phyloP scores from a whole-genome alignment of 805 yeast species.

The Metschnikowia continentalis region DNA sequence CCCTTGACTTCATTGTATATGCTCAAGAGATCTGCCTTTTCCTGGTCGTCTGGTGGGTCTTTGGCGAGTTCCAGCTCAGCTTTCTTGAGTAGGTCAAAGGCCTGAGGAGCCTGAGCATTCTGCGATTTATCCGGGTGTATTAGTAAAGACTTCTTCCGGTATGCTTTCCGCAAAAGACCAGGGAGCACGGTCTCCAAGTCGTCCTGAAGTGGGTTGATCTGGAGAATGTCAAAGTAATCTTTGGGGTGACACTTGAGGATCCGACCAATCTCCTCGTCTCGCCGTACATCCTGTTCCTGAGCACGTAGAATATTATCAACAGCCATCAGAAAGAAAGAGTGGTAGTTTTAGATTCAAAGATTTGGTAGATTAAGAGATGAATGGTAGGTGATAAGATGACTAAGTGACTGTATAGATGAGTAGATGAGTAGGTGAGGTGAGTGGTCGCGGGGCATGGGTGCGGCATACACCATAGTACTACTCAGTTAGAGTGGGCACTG shows the following conservation, averaged over 20 bases:
- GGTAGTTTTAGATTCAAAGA: too few relatives aligned
- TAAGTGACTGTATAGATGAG: too few relatives aligned
- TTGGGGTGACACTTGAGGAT: conserved; percentile 44
- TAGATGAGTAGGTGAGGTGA: too few relatives aligned
- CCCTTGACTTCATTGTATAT: conserved; percentile 26
- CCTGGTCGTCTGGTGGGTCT: conserved; percentile 10
- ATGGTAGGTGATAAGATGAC: background rate
- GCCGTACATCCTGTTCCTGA: conserved; percentile 25
- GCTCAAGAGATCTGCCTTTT: conserved; percentile 20
- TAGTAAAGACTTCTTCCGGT: conserved; percentile 55
- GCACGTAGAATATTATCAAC: conserved; percentile 12
- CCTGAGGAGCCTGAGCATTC: conserved; percentile 56
- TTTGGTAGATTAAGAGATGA: too few relatives aligned
- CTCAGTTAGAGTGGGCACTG: too few relatives aligned
- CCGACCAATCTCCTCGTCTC: conserved; percentile 54
- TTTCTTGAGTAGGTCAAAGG: conserved; percentile 56
- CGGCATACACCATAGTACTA: too few relatives aligned
- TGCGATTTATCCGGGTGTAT: conserved; percentile 67
- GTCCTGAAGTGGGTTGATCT: conserved; percentile 37
- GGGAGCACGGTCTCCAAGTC: conserved; percentile 25
- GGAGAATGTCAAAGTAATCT: conserved; percentile 55
- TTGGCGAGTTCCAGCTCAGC: conserved; percentile 40
- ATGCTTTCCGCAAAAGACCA: conserved; percentile 39
- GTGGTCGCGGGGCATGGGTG: too few relatives aligned
- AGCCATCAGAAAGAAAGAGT: conserved; percentile 4